phyloP scores from a whole-genome alignment of 345 rosid genomes.

The Nephelium lappaceum region DNA sequence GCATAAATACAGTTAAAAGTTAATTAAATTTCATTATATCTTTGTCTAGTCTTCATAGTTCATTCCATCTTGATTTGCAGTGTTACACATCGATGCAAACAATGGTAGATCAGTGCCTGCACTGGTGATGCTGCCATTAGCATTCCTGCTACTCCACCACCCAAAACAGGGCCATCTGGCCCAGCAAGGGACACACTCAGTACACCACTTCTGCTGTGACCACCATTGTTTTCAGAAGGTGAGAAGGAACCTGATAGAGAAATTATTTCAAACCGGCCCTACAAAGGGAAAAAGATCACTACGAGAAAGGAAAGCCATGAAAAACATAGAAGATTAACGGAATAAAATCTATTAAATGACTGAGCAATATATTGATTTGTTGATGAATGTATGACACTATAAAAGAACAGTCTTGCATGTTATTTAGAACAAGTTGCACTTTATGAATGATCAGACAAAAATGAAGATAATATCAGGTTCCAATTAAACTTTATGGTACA shows the following conservation, averaged over 20 bases:
- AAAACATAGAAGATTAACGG: background rate
- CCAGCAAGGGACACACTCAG: slow-evolving; percentile 80
- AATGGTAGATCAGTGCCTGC: slow-evolving; percentile 51
- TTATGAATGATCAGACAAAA: background rate
- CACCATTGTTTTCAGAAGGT: slow-evolving; percentile 56
- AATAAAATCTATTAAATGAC: background rate
- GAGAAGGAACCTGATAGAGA: slow-evolving; percentile 75
- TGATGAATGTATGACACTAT: background rate
- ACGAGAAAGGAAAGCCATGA: background rate
- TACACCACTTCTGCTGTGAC: slow-evolving; percentile 45
- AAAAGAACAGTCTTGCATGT: background rate
- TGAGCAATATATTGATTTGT: background rate
- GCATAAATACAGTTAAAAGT: slow-evolving; percentile 14
- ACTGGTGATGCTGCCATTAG: slow-evolving; percentile 80
- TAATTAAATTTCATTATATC: background rate
- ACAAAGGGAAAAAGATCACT: slow-evolving; percentile 26
- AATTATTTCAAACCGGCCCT: slow-evolving; percentile 89
- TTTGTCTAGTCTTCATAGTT: background rate
- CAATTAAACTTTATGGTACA: background rate
- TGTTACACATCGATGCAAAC: too few species aligned
- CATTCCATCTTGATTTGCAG: too few species aligned
- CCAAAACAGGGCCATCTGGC: slow-evolving; percentile 71
- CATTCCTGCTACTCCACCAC: slow-evolving; percentile 81
- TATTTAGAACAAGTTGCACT: background rate
- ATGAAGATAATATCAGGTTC: background rate